These are phyloP conservation scores for Triticum timopheevii DNA, from an alignment of 176 grass and related monocot genomes.

Conservation along the genomic window DNA sequence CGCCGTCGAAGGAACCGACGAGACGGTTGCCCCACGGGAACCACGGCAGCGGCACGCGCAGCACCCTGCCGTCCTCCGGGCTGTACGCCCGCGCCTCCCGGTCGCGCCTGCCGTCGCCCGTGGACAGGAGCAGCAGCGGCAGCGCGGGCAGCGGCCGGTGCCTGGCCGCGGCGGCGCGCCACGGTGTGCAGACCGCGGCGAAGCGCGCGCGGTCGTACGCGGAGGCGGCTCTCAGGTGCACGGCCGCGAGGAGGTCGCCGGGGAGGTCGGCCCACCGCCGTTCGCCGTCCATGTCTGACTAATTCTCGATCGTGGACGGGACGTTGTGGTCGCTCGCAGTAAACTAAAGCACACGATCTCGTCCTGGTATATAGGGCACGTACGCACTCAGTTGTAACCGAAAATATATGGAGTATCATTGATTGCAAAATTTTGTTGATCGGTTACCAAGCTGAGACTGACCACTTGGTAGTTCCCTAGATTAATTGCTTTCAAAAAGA, in stretches of 20 bases:
- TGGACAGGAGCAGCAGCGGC: background rate
- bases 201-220: background rate
- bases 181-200: background rate
- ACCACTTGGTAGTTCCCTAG: no score
- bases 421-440: no score
- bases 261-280: background rate
- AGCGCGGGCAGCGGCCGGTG: background rate
- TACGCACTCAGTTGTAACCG: no score
- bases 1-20: background rate
- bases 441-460: no score
- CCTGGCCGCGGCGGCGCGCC: background rate
- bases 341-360: no score
- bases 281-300: background rate
- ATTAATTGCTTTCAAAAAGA: no score
- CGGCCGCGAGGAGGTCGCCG: background rate
- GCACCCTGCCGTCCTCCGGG: background rate
- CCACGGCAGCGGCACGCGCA: background rate
- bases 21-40: background rate
- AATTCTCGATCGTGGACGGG: background rate
- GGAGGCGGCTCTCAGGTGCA: background rate
- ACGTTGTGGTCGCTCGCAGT: no score
- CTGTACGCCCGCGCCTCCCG: background rate
- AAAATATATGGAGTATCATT: no score
- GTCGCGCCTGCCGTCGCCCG: background rate
- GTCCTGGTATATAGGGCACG: no score